Percentiles rank a stretch among this genome's conserved stretches.
These are phyloP conservation scores for Salvia rosmarinus DNA, from an alignment of 257 asterid genomes.

Conservation along the genomic window DNA sequence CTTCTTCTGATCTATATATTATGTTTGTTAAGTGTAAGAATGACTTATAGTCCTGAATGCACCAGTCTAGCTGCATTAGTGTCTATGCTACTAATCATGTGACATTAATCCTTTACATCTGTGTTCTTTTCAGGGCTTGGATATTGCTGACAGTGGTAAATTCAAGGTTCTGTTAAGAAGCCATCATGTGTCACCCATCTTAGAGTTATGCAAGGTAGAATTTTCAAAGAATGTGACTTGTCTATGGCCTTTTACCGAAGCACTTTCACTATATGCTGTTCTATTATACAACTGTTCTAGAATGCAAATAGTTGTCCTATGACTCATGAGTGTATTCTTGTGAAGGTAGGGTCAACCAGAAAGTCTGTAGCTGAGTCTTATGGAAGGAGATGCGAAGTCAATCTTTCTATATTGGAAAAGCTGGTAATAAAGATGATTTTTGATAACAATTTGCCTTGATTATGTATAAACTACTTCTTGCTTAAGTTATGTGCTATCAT, in stretches of 20 bases:
- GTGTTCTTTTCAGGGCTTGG: conserved; percentile 63
- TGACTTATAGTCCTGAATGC: conserved; percentile 19
- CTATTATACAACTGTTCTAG: conserved; percentile 8
- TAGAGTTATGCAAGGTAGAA: conserved; percentile 88
- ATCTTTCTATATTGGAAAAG: conserved; percentile 70
- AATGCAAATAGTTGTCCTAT: conserved; percentile 32
- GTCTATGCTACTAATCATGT: conserved; percentile 17
- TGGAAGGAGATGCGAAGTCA: conserved; percentile 84
- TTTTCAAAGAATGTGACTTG: conserved; percentile 3
- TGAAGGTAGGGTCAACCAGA: conserved; percentile 91
- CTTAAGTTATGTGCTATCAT: conserved; percentile 18
- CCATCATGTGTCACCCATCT: conserved; percentile 80
- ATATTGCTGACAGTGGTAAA: conserved; percentile 70
- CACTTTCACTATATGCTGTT: neutral
- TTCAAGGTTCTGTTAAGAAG: conserved; percentile 72
- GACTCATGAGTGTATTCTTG: conserved; percentile 31
- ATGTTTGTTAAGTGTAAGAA: conserved; percentile 28
- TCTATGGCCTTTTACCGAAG: conserved; percentile 14
- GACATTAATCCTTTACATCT: conserved; percentile 19
- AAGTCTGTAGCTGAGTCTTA: conserved; percentile 79
- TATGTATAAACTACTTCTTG: conserved; percentile 15
- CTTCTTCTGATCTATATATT: conserved; percentile 6
- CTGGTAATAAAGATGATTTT: conserved; percentile 54
- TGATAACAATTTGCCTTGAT: conserved; percentile 7
- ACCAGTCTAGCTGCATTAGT: conserved; percentile 19